Evolutionary conservation across 495 filamentous ascomycete genomes (phyloP).

Genomic region (Annulohypoxylon bovei): DNA sequence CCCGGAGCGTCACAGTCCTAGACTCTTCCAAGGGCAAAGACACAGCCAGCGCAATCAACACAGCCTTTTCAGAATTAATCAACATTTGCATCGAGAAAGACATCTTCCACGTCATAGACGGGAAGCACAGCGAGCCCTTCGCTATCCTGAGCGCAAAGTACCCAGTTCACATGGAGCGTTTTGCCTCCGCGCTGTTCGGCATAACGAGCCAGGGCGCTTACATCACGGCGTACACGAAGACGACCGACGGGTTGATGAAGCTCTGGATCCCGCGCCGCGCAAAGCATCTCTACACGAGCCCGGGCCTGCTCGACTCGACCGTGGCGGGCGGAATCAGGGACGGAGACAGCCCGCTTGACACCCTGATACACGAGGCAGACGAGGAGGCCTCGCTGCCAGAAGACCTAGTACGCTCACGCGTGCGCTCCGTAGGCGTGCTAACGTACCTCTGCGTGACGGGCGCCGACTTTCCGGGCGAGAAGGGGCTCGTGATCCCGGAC

Average conservation of each 20-base stretch:
- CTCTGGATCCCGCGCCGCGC: conserved; percentile 65
- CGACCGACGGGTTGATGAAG: conserved; percentile 41
- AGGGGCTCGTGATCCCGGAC: conserved; percentile 43
- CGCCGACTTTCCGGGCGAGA: conserved; percentile 28
- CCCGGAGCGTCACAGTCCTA: conserved; percentile 46
- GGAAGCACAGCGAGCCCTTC: conserved; percentile 59
- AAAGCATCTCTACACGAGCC: conserved; percentile 58
- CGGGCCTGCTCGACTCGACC: conserved; percentile 63
- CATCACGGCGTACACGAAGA: conserved; percentile 57
- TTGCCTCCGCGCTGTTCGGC: conserved; percentile 60
- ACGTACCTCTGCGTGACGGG: conserved; percentile 54
- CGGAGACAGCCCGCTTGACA: conserved; percentile 55
- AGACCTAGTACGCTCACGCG: conserved; percentile 43
- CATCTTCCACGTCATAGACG: conserved; percentile 51
- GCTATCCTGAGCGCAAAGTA: conserved; percentile 54
- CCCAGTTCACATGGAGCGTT: conserved; percentile 58
- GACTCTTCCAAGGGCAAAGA: conserved; percentile 39
- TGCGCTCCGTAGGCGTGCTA: conserved; percentile 50
- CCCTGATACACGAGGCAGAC: conserved; percentile 62
- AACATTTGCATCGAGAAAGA: conserved; percentile 49
- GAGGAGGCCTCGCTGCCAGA: conserved; percentile 63
- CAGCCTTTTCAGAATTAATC: conserved; percentile 51
- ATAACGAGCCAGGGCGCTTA: conserved; percentile 61
- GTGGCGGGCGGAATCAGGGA: conserved; percentile 64
- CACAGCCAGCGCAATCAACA: conserved; percentile 37